Base-by-base conservation (phyloP, 768 basidiomycete species). In the Kwoniella bestiolae region DNA sequence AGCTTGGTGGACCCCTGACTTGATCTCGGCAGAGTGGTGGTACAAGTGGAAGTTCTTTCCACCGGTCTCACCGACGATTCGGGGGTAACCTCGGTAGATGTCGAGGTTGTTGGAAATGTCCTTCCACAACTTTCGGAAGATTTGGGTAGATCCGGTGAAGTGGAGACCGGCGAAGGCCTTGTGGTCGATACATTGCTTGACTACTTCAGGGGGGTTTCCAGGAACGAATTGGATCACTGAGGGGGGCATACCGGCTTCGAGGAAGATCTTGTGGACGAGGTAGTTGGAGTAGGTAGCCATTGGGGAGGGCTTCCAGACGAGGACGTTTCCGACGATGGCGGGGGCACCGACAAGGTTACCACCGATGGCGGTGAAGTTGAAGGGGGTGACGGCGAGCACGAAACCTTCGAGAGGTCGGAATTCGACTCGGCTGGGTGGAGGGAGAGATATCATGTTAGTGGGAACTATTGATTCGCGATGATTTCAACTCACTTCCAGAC, bases 31-130 rank as follows among this genome's bases (percentile, higher is more conserved):
- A 14, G 88, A 89, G 59, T 86, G 84, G 82, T 98, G 96, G 53
- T 98, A 84, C 50, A 99, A 70, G 82, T 98, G 96, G 85, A 94
- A 98, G 85, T 99, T 99, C 86, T 98, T 99, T 63, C 96, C 95
- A 55, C 74, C 74, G 7, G 95, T 98, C 85, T 98, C 95, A 28
- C 96, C 96, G 6, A 99, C 94, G 69, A 99, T 90, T 77, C 95
- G 86, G 0, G 96, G 96, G 83, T 96, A 98, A 12, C 87, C 84
- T 73, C 83, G 87, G 85, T 98, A 98, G 52, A 84, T 86, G 78
- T 97, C 92, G 51, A 98, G 73, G 83, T 97, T 96, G 72, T 82
- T 77, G 3, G 90, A 91, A 75, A 98, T 95, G 78, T 95, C 89
- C 83, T 93, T 94, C 96, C 96, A 99, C 32, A 98, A 86, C 78